Evolutionary conservation across 768 basidiomycete genomes (phyloP).

Genomic region (Lactifluus rugatus): DNA sequence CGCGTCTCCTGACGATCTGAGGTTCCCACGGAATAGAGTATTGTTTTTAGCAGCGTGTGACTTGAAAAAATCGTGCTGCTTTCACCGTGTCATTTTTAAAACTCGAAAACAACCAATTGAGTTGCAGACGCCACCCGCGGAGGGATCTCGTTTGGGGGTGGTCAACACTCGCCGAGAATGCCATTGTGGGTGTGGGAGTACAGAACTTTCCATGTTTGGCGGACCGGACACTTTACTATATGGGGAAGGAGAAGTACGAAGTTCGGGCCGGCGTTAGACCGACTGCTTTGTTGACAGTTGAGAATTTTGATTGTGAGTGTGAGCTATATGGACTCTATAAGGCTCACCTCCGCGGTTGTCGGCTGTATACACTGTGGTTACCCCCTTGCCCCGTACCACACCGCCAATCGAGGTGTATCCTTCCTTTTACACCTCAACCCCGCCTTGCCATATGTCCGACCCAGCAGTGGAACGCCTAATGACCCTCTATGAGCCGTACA

Average conservation of each 20-base stretch:
- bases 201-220: no score
- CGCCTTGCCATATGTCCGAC: constrained; percentile 1
- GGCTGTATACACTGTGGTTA: neutral
- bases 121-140: neutral
- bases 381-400: neutral
- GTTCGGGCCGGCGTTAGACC: neutral
- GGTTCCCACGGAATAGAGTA: no score
- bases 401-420: neutral
- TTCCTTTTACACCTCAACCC: no score
- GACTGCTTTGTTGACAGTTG: neutral
- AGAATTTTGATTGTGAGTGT: neutral
- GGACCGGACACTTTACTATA: no score
- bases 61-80: no score
- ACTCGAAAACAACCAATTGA: no score
- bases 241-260: no score
- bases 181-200: no score
- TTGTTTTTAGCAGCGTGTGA: no score
- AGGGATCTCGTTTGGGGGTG: neutral
- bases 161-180: no score
- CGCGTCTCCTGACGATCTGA: no score
- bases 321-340: neutral
- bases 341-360: neutral
- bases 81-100: no score
- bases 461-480: neutral
- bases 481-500: neutral